A percentile compares a stretch with the other conserved stretches of the same genome.
Evolutionary conservation across 345 rosid genomes (phyloP).

Genomic region (Bruguiera parviflora): DNA sequence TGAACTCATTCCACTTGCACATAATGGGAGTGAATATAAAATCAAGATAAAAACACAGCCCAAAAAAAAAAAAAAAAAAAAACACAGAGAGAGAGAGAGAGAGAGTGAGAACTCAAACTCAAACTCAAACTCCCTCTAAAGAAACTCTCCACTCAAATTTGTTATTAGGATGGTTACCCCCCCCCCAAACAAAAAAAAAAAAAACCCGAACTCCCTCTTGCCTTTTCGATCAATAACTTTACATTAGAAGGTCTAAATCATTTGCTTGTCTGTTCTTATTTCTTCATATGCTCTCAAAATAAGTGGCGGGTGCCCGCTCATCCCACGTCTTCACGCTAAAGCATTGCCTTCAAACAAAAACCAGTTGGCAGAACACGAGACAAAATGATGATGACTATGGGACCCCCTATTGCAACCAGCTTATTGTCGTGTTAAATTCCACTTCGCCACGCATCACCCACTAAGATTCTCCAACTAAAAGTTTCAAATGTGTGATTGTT

Average conservation of each 20-base stretch:
- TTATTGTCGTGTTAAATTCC: conserved; percentile 21
- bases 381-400: conserved; percentile 45
- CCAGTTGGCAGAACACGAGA: conserved; percentile 36
- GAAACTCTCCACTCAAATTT: neutral
- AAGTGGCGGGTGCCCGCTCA: conserved; percentile 10
- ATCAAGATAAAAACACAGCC: no score
- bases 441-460: conserved; percentile 13
- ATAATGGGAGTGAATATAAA: no score
- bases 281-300: conserved; percentile 20
- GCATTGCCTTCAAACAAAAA: conserved; percentile 30
- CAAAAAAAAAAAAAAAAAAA: no score
- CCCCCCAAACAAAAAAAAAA: no score
- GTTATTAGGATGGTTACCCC: conserved; percentile 18
- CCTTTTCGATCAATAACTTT: neutral
- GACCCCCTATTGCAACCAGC: conserved; percentile 26
- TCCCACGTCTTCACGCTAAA: conserved; percentile 27
- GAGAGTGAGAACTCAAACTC: no score
- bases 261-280: conserved; percentile 33
- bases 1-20: no score
- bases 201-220: neutral
- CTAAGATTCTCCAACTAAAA: conserved; percentile 13
- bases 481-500: conserved; percentile 35
- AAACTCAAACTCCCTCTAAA: no score
- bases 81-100: no score
- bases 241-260: conserved; percentile 46